Evolutionary conservation across 2,329 filamentous ascomycete genomes (phyloP).

Genomic region (Phaeoacremonium minimum): DNA sequence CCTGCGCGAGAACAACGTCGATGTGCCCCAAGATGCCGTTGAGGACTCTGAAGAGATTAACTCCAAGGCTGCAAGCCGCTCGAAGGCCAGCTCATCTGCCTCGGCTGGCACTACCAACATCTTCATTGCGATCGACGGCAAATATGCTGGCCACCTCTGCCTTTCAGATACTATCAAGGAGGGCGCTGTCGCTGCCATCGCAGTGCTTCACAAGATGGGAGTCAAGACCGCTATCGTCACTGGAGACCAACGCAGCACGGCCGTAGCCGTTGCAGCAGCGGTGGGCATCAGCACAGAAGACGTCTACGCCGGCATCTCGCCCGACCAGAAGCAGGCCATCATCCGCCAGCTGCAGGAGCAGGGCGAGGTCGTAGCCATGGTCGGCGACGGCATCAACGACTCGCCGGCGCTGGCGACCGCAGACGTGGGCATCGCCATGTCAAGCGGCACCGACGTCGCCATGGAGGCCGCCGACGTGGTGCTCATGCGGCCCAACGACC

Average conservation of each 20-base stretch:
- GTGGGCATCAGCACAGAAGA: slow-evolving; percentile 75
- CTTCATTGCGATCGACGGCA: slow-evolving; percentile 80
- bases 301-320: slow-evolving; percentile 83
- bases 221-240: slow-evolving; percentile 90
- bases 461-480: slow-evolving; percentile 97
- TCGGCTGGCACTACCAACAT: slow-evolving; percentile 80
- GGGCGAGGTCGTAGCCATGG: slow-evolving; percentile 87
- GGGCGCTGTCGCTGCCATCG: slow-evolving; percentile 74
- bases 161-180: slow-evolving; percentile 90
- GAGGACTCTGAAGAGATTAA: slow-evolving; percentile 59
- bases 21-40: slow-evolving; percentile 59
- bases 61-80: slow-evolving; percentile 29
- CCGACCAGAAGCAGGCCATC: slow-evolving; percentile 86
- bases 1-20: slow-evolving; percentile 66
- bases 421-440: slow-evolving; percentile 87
- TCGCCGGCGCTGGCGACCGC: slow-evolving; percentile 91
- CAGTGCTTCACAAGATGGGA: slow-evolving; percentile 78
- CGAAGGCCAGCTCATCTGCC: slow-evolving; percentile 27
- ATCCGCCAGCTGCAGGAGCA: slow-evolving; percentile 69
- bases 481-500: slow-evolving; percentile 85
- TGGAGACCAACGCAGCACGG: slow-evolving; percentile 82
- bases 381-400: slow-evolving; percentile 98
- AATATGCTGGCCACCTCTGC: slow-evolving; percentile 76
- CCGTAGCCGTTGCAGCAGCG: slow-evolving; percentile 73
- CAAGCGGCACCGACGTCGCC: slow-evolving; percentile 90